Percentiles rank a stretch among this genome's conserved stretches.
Evolutionary conservation across 2,329 filamentous ascomycete genomes (phyloP).

Genomic region (Cytospora leucostoma): DNA sequence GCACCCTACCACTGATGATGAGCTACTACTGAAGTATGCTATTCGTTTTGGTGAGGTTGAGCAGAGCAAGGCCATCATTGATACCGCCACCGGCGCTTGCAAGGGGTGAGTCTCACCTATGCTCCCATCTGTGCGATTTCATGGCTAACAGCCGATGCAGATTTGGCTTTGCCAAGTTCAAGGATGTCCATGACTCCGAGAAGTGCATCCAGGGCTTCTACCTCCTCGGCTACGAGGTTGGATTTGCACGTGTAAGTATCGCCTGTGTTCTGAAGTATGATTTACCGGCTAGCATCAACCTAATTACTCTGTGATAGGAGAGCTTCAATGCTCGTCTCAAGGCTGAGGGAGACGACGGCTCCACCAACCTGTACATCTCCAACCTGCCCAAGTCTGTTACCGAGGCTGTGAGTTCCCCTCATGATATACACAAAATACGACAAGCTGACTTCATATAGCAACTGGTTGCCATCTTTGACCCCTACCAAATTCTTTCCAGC

Average conservation of each 20-base stretch:
- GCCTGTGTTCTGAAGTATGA: conserved; percentile 4
- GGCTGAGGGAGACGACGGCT: conserved; percentile 84
- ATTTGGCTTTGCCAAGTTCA: conserved; percentile 97
- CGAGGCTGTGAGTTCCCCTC: conserved; percentile 68
- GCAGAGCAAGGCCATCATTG: conserved; percentile 98
- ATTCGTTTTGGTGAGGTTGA: conserved; percentile 89
- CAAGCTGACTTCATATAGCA: conserved; percentile 51
- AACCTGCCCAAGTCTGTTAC: conserved; percentile 92
- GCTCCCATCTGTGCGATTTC: background rate
- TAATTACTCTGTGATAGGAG: conserved; percentile 58
- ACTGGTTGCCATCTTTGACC: conserved; percentile 74
- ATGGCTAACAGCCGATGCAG: conserved; percentile 49
- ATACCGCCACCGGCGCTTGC: conserved; percentile 88
- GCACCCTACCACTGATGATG: conserved; percentile 91
- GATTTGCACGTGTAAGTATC: conserved; percentile 79
- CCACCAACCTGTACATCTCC: conserved; percentile 97
- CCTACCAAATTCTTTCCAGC: conserved; percentile 84
- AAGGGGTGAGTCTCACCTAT: conserved; percentile 83
- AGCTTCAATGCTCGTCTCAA: conserved; percentile 98
- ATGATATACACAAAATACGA: conserved; percentile 15
- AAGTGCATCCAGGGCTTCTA: conserved; percentile 96
- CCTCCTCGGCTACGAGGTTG: conserved; percentile 92
- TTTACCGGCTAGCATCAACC: background rate
- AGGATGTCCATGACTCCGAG: conserved; percentile 83
- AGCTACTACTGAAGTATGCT: conserved; percentile 80